phyloP scores from a whole-genome alignment of 1,284 basidiomycete species.

The Xerocomus cyaneibrunnescens region DNA sequence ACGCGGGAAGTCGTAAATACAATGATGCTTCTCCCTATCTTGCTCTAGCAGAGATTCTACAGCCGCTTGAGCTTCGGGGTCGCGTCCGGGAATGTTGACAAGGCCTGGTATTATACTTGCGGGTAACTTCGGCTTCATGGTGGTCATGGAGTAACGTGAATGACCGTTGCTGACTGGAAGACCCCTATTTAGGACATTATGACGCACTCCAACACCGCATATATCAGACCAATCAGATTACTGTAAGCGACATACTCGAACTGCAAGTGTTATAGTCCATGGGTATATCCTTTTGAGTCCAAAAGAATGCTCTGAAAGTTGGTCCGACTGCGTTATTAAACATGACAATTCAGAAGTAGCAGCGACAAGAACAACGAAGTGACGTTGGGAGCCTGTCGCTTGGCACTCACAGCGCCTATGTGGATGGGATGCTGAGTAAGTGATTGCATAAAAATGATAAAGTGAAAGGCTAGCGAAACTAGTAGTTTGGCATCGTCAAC shows the following conservation, averaged over 20 bases:
- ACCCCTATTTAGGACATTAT: background rate
- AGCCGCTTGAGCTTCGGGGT: constrained; percentile 44
- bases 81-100: constrained; percentile 51
- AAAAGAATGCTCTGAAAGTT: too few species aligned
- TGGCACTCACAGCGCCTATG: too few species aligned
- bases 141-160: background rate
- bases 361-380: constrained; percentile 11
- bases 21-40: constrained; percentile 58
- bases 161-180: background rate
- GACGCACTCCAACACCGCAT: too few species aligned
- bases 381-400: constrained; percentile 21
- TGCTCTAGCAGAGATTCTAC: constrained; percentile 51
- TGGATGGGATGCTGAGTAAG: too few species aligned
- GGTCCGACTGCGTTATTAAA: background rate
- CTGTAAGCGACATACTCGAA: too few species aligned
- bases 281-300: too few species aligned
- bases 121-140: constrained; percentile 12
- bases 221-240: too few species aligned
- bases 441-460: too few species aligned
- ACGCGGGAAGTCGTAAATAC: constrained; percentile 45
- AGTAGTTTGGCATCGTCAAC: too few species aligned
- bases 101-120: constrained; percentile 41
- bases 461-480: too few species aligned
- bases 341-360: constrained; percentile 12
- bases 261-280: too few species aligned